Evolutionary conservation across 2,329 filamentous ascomycete genomes (phyloP), one percentile per base, ranked within the genome.

Genomic region (Colletotrichum abscissum): DNA sequence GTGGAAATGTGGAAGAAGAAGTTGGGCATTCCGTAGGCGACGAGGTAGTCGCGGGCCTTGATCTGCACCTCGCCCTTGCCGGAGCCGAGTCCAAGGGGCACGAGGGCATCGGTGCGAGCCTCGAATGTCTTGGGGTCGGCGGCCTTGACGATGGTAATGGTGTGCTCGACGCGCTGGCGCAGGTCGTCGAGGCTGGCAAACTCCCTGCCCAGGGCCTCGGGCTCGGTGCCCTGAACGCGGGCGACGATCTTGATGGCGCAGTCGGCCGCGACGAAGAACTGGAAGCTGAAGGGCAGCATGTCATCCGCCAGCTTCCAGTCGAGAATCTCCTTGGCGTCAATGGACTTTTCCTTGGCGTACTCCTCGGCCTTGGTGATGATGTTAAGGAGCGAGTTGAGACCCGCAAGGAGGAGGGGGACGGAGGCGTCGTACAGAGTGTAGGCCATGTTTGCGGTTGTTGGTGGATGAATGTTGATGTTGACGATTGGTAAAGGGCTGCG

Each of bases 1-100:
- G 85, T 89, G 12, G 83, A 84, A 12, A 88, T 71, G 75, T 92
- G 91, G 75, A 92, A 92, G 79, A 86, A 91, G 76, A 91, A 86
- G 77, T 92, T 91, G 3, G 90, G 88, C 28, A 91, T 77, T 2
- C 81, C 84, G 78, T 84, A 87, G 5, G 79, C 78, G 38, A 80
- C 77, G 12, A 88, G 75, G 76, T 89, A 90, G 1, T 79, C 77
- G 67, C 82, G 75, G 0, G 81, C 85, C 2, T 71, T 76, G 68
- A 77, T 72, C 63, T 80, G 80, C 30, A 67, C 68, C 60, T 73
- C 70, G 19, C 78, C 80, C 58, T 75, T 76, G 11, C 79, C 79
- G 62, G 52, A 59, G 66, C 71, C 67, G 38, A 75, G 73, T 75
- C 70, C 54, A 70, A 77, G 14, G 76, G 72, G 71, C 74, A 76